Base-by-base conservation (phyloP, 139 green algal species). In the Tetraselmis striata region DNA sequence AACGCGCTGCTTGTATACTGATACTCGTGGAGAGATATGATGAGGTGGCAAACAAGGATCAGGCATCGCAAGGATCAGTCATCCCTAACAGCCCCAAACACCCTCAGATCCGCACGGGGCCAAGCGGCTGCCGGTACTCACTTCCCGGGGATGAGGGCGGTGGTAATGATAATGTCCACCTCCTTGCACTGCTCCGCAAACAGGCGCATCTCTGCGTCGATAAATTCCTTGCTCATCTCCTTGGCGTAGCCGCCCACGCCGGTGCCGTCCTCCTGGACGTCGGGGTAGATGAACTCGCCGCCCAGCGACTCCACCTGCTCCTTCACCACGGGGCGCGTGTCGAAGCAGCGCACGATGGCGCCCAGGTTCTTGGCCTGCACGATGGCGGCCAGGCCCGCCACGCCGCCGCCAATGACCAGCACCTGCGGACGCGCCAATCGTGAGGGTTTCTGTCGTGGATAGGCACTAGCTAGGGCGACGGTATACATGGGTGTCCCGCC, bases 121-220 rank as follows among this genome's bases (percentile, higher is more conserved):
- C n/a, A n/a, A n/a, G n/a, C n/a, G n/a, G n/a, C n/a, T n/a, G n/a
- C n/a, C n/a, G n/a, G n/a, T 27, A 45, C 29, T 79, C 22, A 31
- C 45, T 18, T 67, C 11, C 45, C 45, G 18, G 45, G 45, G 45
- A 67, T 67, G 45, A 24, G 88, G 0, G 95, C 95, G 0, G 95
- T 98, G 79, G 92, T 93, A 89, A 98, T 94, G 87, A 98, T 93
- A 84, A 98, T 95, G 88, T 98, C 95, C 5, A 97, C 91, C 28
- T 98, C 95, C 83, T 89, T 90, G 78, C 85, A 91, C 89, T 97
- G 94, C 77, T 91, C 31, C 31, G 59, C 77, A 90, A 96, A 92
- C 79, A 94, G 83, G 28, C 59, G 83, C 87, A 92, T 90, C 88
- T 95, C 93, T 0, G 93, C 93, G 25, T 90, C 91, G 29, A 95